Conservation (phyloP, 2,329 filamentous ascomycete genomes). For the Aspergillus proliferans region DNA sequence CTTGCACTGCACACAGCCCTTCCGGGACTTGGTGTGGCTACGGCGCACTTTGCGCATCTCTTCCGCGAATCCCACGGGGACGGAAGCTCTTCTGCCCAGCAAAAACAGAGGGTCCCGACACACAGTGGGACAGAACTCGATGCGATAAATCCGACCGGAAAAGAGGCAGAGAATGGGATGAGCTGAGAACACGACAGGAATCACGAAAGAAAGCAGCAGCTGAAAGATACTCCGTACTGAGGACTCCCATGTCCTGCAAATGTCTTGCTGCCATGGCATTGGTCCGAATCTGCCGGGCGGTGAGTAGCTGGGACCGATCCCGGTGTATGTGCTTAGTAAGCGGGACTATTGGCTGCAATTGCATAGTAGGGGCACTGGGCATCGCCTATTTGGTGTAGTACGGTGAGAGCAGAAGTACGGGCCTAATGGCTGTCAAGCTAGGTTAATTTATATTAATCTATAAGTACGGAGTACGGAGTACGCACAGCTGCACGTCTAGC, state of each 20-base stretch:
- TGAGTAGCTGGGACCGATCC: background rate
- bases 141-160: too few species aligned
- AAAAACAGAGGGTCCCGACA: too few species aligned
- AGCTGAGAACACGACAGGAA: too few species aligned
- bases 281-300: background rate
- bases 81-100: background rate
- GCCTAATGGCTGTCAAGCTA: too few species aligned
- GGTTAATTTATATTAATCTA: too few species aligned
- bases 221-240: too few species aligned
- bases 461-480: too few species aligned
- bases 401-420: too few species aligned
- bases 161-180: too few species aligned
- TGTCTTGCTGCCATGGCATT: background rate
- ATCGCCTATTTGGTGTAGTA: background rate
- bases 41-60: constrained; percentile 12
- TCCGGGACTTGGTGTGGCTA: constrained; percentile 35
- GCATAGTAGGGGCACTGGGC: background rate
- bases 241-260: background rate
- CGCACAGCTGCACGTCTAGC: too few species aligned
- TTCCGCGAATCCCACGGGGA: background rate
- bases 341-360: background rate
- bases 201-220: too few species aligned
- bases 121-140: too few species aligned
- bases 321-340: background rate
- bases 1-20: constrained; percentile 36